Percentiles rank a stretch among this genome's conserved stretches.
Conservation (phyloP, 176 grass and related monocot species). For the Ensete glaucum region DNA sequence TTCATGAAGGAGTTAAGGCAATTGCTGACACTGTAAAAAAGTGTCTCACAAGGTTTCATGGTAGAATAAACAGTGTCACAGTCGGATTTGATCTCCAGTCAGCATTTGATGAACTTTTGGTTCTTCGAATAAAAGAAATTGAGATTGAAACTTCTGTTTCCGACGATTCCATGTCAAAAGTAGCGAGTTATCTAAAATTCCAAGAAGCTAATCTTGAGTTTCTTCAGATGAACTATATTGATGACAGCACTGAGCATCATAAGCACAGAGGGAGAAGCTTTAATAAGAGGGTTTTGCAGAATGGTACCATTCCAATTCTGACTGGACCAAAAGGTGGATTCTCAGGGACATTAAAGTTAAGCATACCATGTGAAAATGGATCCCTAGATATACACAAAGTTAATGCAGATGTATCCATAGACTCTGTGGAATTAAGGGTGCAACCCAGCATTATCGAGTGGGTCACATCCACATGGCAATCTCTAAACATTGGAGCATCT, state of each 20-base stretch:
- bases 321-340: slow-evolving; percentile 78
- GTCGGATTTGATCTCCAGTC: slow-evolving; percentile 70
- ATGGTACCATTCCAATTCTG: slow-evolving; percentile 55
- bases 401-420: slow-evolving; percentile 65
- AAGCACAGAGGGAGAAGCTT: slow-evolving; percentile 34
- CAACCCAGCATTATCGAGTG: slow-evolving; percentile 65
- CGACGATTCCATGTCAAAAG: slow-evolving; percentile 45
- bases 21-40: slow-evolving; percentile 80
- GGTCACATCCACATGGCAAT: slow-evolving; percentile 47
- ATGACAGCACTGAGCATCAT: slow-evolving; percentile 24
- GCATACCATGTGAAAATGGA: slow-evolving; percentile 90
- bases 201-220: slow-evolving; percentile 68
- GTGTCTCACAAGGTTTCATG: slow-evolving; percentile 85
- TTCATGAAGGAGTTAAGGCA: slow-evolving; percentile 82
- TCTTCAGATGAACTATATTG: slow-evolving; percentile 73
- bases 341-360: slow-evolving; percentile 74
- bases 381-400: slow-evolving; percentile 65
- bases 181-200: slow-evolving; percentile 85
- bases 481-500: slow-evolving; percentile 31
- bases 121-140: slow-evolving; percentile 76
- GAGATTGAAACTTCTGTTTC: slow-evolving; percentile 68
- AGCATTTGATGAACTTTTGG: slow-evolving; percentile 41
- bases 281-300: slow-evolving; percentile 24
- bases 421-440: slow-evolving; percentile 64
- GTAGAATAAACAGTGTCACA: slow-evolving; percentile 66